Percentiles rank a stretch among this genome's conserved stretches.
Conservation (phyloP, 345 rosid genomes). For the Linum usitatissimum region DNA sequence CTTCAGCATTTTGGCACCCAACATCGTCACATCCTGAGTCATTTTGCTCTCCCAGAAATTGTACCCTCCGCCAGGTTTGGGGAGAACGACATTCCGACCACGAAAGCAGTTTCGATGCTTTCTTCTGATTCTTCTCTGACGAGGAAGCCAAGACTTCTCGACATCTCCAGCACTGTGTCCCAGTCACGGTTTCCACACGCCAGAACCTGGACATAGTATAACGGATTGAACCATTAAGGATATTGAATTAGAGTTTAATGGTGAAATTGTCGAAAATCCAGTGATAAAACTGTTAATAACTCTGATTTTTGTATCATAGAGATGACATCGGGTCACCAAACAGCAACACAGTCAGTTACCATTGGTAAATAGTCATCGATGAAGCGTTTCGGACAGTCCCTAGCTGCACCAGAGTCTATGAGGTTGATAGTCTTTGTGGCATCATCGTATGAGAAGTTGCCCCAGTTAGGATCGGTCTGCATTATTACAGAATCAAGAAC, state of each 20-base stretch:
- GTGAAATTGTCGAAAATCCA: not conserved
- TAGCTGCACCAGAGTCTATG: constrained; percentile 93
- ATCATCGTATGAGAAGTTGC: constrained; percentile 78
- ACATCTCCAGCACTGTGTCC: constrained; percentile 61
- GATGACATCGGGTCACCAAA: no score
- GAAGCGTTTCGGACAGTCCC: constrained; percentile 70
- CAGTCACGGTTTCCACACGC: constrained; percentile 78
- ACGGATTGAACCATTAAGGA: no score
- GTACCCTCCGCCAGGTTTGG: constrained; percentile 53
- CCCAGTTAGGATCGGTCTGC: constrained; percentile 98
- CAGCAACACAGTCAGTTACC: no score
- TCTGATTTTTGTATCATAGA: not conserved
- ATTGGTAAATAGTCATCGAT: constrained; percentile 80
- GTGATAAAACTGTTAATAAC: not conserved
- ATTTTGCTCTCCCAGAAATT: constrained; percentile 66
- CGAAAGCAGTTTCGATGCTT: constrained; percentile 73
- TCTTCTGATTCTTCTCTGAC: constrained; percentile 69
- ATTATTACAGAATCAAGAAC: not conserved
- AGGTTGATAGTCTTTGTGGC: constrained; percentile 60
- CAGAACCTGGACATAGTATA: constrained; percentile 34
- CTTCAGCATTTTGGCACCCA: constrained; percentile 85
- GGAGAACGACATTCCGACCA: constrained; percentile 82
- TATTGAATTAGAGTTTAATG: no score
- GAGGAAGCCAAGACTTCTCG: constrained; percentile 74
- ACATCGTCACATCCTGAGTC: constrained; percentile 51